Evolutionary conservation across 2,329 filamentous ascomycete species (phyloP).

Genomic region (Fusarium nematophilum): DNA sequence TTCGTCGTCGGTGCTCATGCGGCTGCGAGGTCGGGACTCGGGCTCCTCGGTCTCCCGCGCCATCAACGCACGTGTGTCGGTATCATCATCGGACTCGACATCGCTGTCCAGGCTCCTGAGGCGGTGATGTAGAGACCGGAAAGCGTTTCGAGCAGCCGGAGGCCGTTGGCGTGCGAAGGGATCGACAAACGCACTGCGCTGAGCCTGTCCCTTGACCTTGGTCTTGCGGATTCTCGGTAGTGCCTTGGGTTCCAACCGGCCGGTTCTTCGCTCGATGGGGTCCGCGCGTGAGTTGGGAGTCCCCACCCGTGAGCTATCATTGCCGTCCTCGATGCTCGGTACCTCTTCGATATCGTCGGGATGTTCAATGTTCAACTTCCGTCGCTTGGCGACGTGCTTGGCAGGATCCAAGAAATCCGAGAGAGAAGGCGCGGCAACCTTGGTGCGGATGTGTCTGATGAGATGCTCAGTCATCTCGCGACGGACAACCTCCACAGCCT

Average conservation of each 20-base stretch:
- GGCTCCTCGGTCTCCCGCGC: constrained; percentile 85
- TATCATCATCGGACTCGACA: constrained; percentile 92
- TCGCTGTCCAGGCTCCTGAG: constrained; percentile 71
- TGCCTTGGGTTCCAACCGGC: constrained; percentile 66
- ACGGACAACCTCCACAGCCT: constrained; percentile 82
- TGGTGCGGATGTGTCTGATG: constrained; percentile 87
- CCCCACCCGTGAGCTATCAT: constrained; percentile 70
- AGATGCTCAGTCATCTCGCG: constrained; percentile 88
- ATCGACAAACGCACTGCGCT: constrained; percentile 74
- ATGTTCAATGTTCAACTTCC: constrained; percentile 81
- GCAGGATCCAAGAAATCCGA: constrained; percentile 85
- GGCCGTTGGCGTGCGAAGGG: constrained; percentile 73
- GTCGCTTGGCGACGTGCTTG: constrained; percentile 82
- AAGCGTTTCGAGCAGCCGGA: constrained; percentile 66
- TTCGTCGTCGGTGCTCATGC: constrained; percentile 72
- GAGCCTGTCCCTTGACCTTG: constrained; percentile 64
- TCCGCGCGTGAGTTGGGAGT: constrained; percentile 74
- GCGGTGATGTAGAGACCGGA: constrained; percentile 83
- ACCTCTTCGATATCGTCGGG: constrained; percentile 69
- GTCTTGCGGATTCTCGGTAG: constrained; percentile 81
- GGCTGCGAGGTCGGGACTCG: constrained; percentile 84
- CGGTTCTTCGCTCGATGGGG: constrained; percentile 69
- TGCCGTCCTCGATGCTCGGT: constrained; percentile 64
- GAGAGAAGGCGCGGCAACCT: constrained; percentile 84
- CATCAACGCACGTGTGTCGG: constrained; percentile 64